Evolutionary conservation across 164 flowering plant genomes (phyloP).

Genomic region (Magnolia officinalis): DNA sequence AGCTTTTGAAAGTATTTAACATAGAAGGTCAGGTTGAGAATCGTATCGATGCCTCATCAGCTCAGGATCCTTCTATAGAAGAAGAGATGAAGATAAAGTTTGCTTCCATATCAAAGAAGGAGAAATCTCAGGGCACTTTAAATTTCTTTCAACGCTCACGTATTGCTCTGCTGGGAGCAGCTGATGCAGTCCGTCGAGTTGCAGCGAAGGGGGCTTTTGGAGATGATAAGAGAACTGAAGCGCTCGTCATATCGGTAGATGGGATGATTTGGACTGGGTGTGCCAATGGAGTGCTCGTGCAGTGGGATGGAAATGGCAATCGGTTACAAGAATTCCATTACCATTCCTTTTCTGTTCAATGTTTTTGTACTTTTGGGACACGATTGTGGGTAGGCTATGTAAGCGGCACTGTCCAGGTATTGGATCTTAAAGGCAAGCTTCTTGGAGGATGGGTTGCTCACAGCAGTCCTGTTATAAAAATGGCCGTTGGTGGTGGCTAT

Average conservation of each 20-base stretch:
- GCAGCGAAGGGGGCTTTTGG: slow-evolving; percentile 67
- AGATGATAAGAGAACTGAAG: slow-evolving; percentile 83
- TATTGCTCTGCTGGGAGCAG: slow-evolving; percentile 97
- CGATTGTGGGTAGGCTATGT: slow-evolving; percentile 81
- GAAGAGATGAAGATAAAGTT: slow-evolving; percentile 75
- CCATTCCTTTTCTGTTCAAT: slow-evolving; percentile 59
- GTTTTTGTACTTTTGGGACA: slow-evolving; percentile 76
- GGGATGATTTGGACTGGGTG: slow-evolving; percentile 92
- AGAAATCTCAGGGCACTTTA: slow-evolving; percentile 52
- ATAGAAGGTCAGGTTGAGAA: slow-evolving; percentile 82
- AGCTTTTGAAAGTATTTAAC: slow-evolving; percentile 82
- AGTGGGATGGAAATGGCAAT: slow-evolving; percentile 93
- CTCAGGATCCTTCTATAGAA: slow-evolving; percentile 49
- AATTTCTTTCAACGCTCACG: slow-evolving; percentile 85
- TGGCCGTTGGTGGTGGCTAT: slow-evolving; percentile 64
- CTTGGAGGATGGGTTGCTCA: slow-evolving; percentile 91
- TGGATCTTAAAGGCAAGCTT: slow-evolving; percentile 80
- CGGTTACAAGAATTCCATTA: slow-evolving; percentile 64
- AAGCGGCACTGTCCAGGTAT: slow-evolving; percentile 68
- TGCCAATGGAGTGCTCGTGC: slow-evolving; percentile 76
- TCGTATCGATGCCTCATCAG: slow-evolving; percentile 52
- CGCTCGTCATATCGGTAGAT: slow-evolving; percentile 53
- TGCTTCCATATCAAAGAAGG: slow-evolving; percentile 73
- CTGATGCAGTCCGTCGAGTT: slow-evolving; percentile 94
- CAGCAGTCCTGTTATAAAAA: slow-evolving; percentile 62